Evolutionary conservation across 345 rosid genomes (phyloP).

Genomic region (Eucalyptus tenuipes): DNA sequence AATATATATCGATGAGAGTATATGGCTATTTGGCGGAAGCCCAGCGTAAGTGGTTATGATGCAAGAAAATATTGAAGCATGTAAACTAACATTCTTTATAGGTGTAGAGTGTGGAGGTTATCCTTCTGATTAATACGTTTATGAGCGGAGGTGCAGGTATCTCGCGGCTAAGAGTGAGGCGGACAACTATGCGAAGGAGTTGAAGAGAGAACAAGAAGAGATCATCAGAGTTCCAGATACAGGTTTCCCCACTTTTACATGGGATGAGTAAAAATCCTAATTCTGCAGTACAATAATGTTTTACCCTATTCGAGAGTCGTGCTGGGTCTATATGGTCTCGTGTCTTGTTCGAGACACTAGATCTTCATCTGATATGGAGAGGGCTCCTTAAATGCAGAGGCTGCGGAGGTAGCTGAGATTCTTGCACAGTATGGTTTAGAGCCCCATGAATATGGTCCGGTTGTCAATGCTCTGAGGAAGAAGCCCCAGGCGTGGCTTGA

Average conservation of each 20-base stretch:
- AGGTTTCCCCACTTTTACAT: constrained; percentile 11
- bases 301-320: neutral
- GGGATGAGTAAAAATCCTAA: neutral
- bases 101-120: neutral
- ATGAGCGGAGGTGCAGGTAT: constrained; percentile 30
- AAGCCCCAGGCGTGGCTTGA: constrained; percentile 94
- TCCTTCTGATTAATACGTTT: neutral
- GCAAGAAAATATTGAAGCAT: neutral
- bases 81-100: neutral
- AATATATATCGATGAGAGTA: neutral
- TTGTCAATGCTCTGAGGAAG: constrained; percentile 73
- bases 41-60: neutral
- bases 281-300: neutral
- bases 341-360: neutral
- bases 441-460: constrained; percentile 73
- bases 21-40: neutral
- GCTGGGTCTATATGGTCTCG: neutral
- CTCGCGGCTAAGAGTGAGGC: constrained; percentile 92
- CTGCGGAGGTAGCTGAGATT: constrained; percentile 89
- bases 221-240: constrained; percentile 69
- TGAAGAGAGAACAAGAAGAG: constrained; percentile 85
- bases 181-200: constrained; percentile 69
- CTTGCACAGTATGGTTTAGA: constrained; percentile 67
- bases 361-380: neutral
- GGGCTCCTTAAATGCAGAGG: constrained; percentile 33